These are phyloP conservation scores for Aspergillus sp. DNA, from an alignment of 2,329 filamentous ascomycete species.

Conservation along the genomic window DNA sequence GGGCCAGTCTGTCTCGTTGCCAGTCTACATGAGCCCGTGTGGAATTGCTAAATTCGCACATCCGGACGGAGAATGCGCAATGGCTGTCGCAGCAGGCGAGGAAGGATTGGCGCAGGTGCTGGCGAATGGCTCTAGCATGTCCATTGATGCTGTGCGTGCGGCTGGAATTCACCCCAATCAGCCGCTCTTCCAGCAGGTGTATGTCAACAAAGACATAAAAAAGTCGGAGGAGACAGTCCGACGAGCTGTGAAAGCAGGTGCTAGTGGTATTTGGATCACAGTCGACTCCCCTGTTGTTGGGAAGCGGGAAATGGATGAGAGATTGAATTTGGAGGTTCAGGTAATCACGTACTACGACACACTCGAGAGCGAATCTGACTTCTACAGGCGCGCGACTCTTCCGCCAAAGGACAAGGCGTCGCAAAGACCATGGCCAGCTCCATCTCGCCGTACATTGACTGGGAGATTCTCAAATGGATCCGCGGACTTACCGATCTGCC, in stretches of 20 bases:
- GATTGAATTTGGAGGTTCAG: constrained; percentile 28
- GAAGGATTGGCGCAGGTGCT: constrained; percentile 41
- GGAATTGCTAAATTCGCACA: constrained; percentile 49
- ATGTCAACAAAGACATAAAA: constrained; percentile 37
- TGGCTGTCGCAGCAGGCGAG: constrained; percentile 43
- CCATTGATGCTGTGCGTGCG: constrained; percentile 42
- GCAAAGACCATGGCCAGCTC: constrained; percentile 33
- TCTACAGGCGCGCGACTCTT: neutral
- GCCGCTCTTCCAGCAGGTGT: constrained; percentile 41
- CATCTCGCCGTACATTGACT: constrained; percentile 33
- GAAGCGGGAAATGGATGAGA: constrained; percentile 36
- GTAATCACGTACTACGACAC: constrained; percentile 17
- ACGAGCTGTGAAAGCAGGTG: constrained; percentile 31
- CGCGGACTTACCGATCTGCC: constrained; percentile 38
- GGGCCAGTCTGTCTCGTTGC: constrained; percentile 36
- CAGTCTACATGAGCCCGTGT: constrained; percentile 45
- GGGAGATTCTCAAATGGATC: constrained; percentile 43
- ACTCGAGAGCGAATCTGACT: neutral
- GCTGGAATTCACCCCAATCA: constrained; percentile 23
- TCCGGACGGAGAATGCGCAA: constrained; percentile 46
- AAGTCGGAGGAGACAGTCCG: constrained; percentile 29
- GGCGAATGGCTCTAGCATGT: constrained; percentile 43
- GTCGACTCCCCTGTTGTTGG: constrained; percentile 39
- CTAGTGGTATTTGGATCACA: constrained; percentile 35
- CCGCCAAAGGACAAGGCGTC: constrained; percentile 25